Base-by-base conservation (phyloP, 1,284 basidiomycete genomes). In the Apiotrichum gamsii region DNA sequence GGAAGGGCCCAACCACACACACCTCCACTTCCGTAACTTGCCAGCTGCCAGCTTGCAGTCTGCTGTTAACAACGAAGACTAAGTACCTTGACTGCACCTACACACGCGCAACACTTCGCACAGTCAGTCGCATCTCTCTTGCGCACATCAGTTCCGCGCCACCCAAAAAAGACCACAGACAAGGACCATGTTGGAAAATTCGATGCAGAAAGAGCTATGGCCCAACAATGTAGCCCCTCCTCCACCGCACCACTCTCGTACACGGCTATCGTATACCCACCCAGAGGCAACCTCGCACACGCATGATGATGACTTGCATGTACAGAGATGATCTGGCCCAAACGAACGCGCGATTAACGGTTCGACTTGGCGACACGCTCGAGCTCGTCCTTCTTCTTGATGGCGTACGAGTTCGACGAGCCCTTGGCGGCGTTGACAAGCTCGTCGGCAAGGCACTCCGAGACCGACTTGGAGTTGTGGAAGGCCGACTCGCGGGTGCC, bases 341-440 rank as follows among this genome's bases (percentile, higher is more conserved):
- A 31, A 42, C 39, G n/a, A 47, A 47, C 14, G 36, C n/a, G n/a
- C 48, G 56, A 61, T 83, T 83, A 97, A 82, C 94, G 90, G 81
- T 97, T 97, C 76, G 89, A 93, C 80, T 95, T 96, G 80, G 94
- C 94, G 56, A 98, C 94, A 82, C 94, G 94, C 82, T 97, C 94
- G 64, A 97, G 83, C 78, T 74, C 72, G 67, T 76, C 76, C 77
- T 79, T 79, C 77, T 80, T 80, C 78, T 71, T 71, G 83, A 98
- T 98, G 62, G 95, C 94, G 75, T 96, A 99, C 56, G 94, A 97
- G 87, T 99, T 99, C 69, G 93, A 97, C 52, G 95, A 98, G 60
- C 95, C 95, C 82, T 99, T 98, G 67, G 95, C 95, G 54, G 95
- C 95, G 77, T 99, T 98, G 83, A 98, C 97, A 67, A 99, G 86